phyloP scores from a whole-genome alignment of 441 rosid genomes.

The Croton setiger region DNA sequence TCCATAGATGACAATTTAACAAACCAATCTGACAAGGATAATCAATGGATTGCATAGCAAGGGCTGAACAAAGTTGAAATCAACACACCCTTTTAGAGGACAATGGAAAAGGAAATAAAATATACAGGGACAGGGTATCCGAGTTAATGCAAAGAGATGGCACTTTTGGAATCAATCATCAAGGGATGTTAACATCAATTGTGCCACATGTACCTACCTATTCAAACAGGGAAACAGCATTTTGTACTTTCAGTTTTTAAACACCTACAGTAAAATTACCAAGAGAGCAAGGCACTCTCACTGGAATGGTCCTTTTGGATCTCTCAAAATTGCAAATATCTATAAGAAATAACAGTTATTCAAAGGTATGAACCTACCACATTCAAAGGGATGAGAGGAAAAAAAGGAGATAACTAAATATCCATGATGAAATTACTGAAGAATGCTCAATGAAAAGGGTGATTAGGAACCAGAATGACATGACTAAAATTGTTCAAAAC shows the following conservation, averaged over 20 bases:
- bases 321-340: not conserved
- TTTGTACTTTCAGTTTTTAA: not conserved
- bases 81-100: not conserved
- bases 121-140: not conserved
- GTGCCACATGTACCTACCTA: not conserved
- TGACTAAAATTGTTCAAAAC: not conserved
- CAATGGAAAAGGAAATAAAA: not conserved
- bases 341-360: not conserved
- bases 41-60: no score
- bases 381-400: not conserved
- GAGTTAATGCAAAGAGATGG: no score
- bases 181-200: not conserved
- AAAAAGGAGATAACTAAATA: not conserved
- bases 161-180: not conserved
- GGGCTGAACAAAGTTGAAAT: not conserved
- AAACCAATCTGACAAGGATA: not conserved
- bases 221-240: not conserved
- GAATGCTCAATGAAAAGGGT: not conserved
- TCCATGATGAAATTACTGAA: not conserved
- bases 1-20: slow-evolving; percentile 10
- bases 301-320: not conserved
- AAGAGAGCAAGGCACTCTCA: not conserved
- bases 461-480: not conserved
- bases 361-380: not conserved
- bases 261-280: not conserved